Conservation (phyloP, 192 early-diverging fungal species). For the Coemansia sp. region DNA sequence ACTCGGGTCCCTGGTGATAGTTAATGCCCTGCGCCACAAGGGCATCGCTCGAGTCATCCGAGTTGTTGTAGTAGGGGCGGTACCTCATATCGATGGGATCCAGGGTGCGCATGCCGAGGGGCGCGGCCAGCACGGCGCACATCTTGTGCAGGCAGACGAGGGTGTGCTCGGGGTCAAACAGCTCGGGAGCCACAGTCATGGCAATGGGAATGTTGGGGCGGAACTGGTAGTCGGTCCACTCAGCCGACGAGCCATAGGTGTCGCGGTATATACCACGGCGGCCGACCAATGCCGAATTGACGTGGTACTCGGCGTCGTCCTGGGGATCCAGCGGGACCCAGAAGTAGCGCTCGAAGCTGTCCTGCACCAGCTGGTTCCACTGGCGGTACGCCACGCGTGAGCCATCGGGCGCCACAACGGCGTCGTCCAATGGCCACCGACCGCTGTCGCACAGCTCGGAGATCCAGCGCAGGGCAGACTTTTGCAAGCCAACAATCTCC, state of each 20-base stretch:
- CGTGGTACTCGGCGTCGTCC: constrained; percentile 63
- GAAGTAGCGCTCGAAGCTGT: constrained; percentile 84
- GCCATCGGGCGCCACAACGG: constrained; percentile 51
- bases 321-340: constrained; percentile 79
- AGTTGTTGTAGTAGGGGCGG: constrained; percentile 91
- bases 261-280: constrained; percentile 97
- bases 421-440: constrained; percentile 37
- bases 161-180: constrained; percentile 83
- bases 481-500: constrained; percentile 90
- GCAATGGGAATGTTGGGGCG: constrained; percentile 90
- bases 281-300: constrained; percentile 64
- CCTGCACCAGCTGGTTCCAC: constrained; percentile 81
- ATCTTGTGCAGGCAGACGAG: constrained; percentile 66
- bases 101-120: constrained; percentile 92
- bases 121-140: constrained; percentile 70
- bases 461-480: constrained; percentile 86
- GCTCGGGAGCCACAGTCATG: constrained; percentile 92
- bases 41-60: constrained; percentile 81
- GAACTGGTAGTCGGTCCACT: constrained; percentile 89
- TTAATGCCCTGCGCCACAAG: constrained; percentile 95
- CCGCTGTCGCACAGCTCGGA: constrained; percentile 50
- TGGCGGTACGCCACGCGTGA: constrained; percentile 59
- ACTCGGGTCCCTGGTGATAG: constrained; percentile 99
- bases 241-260: constrained; percentile 65
- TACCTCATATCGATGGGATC: constrained; percentile 95